Base-by-base conservation (phyloP, 2,329 filamentous ascomycete genomes). In the Cladosporium sp. region DNA sequence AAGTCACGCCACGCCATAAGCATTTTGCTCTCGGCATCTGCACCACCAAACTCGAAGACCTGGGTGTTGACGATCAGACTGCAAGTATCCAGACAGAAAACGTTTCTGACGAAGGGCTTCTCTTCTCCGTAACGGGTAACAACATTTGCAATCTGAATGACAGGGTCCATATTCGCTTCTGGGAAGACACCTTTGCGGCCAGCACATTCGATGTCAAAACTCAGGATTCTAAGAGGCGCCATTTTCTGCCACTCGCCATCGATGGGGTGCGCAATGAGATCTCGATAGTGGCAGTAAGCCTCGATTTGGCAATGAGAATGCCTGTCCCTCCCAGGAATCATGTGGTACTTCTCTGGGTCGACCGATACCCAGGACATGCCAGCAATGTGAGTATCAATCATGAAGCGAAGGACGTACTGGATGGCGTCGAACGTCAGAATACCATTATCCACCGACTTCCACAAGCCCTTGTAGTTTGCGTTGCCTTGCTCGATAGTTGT, bases 361-460 rank as follows among this genome's bases (percentile, higher is more conserved):
- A 85, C 88, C 68, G 95, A 89, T 0, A 97, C 89, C 93, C 93
- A 98, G 1, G 90, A 92, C 93, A 98, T 98, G 56, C 93, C 93
- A 50, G 86, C 79, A 38, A 98, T 85, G 79, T 91, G 86, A 58
- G 87, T 94, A 68, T 98, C 93, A 43, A 98, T 92, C 93, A 98
- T 98, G 71, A 98, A 97, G 45, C 93, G 81, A 57, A 97, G 71
- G 20, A 97, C 82, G 64, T 96, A 98, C 74, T 95, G 88, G 51
- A 98, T 91, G 59, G 85, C 96, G 73, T 98, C 93, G 62, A 92
- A 98, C 0, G 93, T 97, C 67, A 91, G 79, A 56, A 97, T 83
- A 16, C 86, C 86, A 16, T 79, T 80, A 6, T 80, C 79, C 13
- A 77, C 74, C 16, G 74, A 79, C 58, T 83, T 86, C 92, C 93